Evolutionary conservation across 1,284 basidiomycete genomes (phyloP), one percentile per base, ranked within the genome.

Genomic region (Grifola frondosa): DNA sequence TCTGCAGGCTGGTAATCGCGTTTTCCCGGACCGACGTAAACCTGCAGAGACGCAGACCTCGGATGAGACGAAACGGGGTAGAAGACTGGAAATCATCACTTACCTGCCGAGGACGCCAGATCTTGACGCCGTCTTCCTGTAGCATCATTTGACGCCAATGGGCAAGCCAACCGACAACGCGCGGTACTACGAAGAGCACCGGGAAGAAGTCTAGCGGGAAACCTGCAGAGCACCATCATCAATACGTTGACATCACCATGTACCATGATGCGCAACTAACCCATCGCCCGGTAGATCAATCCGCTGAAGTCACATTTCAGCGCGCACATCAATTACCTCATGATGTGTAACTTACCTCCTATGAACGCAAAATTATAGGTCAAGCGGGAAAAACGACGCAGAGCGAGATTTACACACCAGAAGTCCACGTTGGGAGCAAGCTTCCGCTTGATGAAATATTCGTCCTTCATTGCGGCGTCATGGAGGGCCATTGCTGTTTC

Each of bases 81-180:
- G n/a, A n/a, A n/a, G n/a, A n/a, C n/a, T n/a, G n/a, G n/a, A n/a
- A n/a, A n/a, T n/a, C n/a, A n/a, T 34, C 35, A 49, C 67, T 51
- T 62, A 89, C 80, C 74, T 93, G 89, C 57, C 85, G 74, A 30
- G 90, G 91, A 30, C 90, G 74, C 91, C 91, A 94, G 54, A 94
- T 94, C 67, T 92, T 93, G 46, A 93, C 89, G 37, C 88, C 88
- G 15, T 83, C 88, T 25, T 84, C 75, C 58, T 88, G 84, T 41
- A 93, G 69, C 89, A 92, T 91, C 87, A 92, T 89, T 80, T 91
- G 85, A 46, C 88, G 73, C 88, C 89, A 91, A 63, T 91, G 89
- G 1, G 91, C 90, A 9, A 92, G 71, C 91, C 90, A 92, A 9
- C 91, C 91, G 17, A 90, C 90, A 4, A 93, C 88, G 15, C 91